These are phyloP conservation scores for Arthrobotrys megalospora DNA, from an alignment of 2,329 filamentous ascomycete species.

Conservation along the genomic window DNA sequence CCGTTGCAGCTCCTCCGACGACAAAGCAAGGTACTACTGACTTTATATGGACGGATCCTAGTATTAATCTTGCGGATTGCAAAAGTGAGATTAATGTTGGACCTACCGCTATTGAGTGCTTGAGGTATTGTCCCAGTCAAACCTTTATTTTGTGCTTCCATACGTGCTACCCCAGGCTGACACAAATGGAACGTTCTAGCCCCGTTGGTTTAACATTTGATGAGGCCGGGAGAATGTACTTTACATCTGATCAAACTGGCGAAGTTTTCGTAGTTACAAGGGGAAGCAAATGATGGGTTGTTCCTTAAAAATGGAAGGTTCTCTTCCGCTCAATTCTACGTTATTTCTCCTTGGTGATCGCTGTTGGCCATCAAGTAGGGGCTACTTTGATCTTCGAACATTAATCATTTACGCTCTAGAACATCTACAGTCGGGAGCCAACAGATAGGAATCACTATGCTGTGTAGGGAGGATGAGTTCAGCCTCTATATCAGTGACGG, in stretches of 20 bases:
- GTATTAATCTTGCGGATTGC: conserved; percentile 31
- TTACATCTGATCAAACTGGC: conserved; percentile 40
- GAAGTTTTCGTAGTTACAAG: conserved; percentile 35
- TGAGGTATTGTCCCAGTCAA: no score
- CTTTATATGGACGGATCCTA: conserved; percentile 35
- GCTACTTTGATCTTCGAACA: no score
- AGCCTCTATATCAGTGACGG: no score
- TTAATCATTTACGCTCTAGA: no score
- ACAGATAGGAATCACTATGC: no score
- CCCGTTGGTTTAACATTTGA: conserved; percentile 34
- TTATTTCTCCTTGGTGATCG: no score
- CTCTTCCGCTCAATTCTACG: no score
- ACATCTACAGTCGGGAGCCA: no score
- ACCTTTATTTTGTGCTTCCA: no score
- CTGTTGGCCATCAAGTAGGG: no score
- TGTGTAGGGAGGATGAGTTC: no score
- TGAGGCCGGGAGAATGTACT: conserved; percentile 36
- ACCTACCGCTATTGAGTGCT: conserved; percentile 1
- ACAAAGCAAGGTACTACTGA: conserved; percentile 31
- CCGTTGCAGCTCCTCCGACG: conserved; percentile 22
- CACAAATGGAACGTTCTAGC: background rate
- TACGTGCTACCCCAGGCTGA: background rate
- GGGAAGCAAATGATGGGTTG: background rate
- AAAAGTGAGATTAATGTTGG: conserved; percentile 39
- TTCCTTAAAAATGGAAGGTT: no score